Evolutionary conservation across 1,284 basidiomycete species (phyloP).

Genomic region (Ganoderma boninense): DNA sequence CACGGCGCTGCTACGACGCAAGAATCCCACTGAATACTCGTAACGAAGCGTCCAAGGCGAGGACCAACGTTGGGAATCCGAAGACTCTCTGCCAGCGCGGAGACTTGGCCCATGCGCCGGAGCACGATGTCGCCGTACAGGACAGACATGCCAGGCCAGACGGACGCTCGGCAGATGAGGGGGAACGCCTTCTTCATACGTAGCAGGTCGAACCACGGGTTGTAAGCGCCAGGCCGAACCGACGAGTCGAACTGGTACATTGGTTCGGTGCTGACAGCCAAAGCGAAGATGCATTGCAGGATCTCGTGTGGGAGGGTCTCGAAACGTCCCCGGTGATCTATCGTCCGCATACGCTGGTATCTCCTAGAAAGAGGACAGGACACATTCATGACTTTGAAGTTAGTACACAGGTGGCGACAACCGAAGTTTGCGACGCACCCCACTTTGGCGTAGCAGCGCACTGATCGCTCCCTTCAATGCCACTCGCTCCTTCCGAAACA

Average conservation of each 20-base stretch:
- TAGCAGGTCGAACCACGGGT: constrained; percentile 1
- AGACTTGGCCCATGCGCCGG: constrained; percentile 19
- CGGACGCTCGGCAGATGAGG: constrained; percentile 3
- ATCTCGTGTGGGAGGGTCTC: neutral
- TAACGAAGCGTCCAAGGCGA: neutral
- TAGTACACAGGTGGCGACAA: neutral
- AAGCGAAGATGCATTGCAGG: neutral
- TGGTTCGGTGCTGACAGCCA: neutral
- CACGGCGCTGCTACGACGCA: neutral
- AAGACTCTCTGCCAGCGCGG: no score
- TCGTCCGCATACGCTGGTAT: neutral
- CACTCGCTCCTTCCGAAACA: neutral
- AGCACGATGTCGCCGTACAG: constrained; percentile 17
- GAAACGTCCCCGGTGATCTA: neutral
- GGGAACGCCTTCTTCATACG: constrained; percentile 9
- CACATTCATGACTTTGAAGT: neutral
- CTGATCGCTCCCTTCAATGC: neutral
- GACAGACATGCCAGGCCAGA: constrained; percentile 8
- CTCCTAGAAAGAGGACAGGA: neutral
- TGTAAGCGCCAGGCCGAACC: neutral
- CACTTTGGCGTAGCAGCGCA: neutral
- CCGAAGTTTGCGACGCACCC: neutral
- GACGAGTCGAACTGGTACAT: neutral
- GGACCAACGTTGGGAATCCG: neutral
- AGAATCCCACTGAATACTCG: constrained; percentile 8